These are phyloP conservation scores for Hygrophorus russula DNA, from an alignment of 768 basidiomycete genomes.

Conservation along the genomic window DNA sequence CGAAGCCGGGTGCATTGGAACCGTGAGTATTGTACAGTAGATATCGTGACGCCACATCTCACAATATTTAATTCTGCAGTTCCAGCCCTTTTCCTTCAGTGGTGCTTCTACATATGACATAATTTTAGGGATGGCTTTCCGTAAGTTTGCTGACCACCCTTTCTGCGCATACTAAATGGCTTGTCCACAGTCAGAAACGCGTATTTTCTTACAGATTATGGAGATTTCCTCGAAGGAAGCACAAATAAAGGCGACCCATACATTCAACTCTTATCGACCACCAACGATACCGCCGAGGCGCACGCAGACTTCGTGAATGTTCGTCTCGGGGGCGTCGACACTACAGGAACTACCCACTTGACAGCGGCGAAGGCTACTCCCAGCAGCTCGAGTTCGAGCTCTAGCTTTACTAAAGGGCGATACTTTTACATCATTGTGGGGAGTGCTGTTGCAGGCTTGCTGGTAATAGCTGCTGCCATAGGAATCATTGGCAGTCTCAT, in stretches of 20 bases:
- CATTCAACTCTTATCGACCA: slow-evolving; percentile 52
- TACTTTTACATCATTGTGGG: neutral
- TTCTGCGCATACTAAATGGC: neutral
- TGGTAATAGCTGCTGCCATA: no score
- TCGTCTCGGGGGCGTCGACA: slow-evolving; percentile 22
- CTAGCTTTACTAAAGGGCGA: neutral
- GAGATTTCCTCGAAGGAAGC: slow-evolving; percentile 42
- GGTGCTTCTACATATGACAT: slow-evolving; percentile 41
- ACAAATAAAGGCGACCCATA: slow-evolving; percentile 34
- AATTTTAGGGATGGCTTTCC: slow-evolving; percentile 64
- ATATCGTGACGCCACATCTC: neutral
- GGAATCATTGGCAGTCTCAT: no score
- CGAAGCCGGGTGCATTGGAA: slow-evolving; percentile 26
- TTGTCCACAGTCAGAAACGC: slow-evolving; percentile 45
- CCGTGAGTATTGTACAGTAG: slow-evolving; percentile 26
- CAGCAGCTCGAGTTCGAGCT: neutral
- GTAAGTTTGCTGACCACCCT: slow-evolving; percentile 25
- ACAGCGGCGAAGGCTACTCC: neutral
- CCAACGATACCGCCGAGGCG: slow-evolving; percentile 19
- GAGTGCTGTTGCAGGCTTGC: neutral
- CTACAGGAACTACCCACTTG: neutral
- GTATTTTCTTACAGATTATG: slow-evolving; percentile 54
- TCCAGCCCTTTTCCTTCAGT: slow-evolving; percentile 54
- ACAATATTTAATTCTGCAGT: slow-evolving; percentile 25
- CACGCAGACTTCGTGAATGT: slow-evolving; percentile 6